A percentile compares a stretch with the other conserved stretches of the same genome.
These are phyloP conservation scores for Vaccinium vitisidaea DNA, from an alignment of 148 eudicot genomes.

Conservation along the genomic window DNA sequence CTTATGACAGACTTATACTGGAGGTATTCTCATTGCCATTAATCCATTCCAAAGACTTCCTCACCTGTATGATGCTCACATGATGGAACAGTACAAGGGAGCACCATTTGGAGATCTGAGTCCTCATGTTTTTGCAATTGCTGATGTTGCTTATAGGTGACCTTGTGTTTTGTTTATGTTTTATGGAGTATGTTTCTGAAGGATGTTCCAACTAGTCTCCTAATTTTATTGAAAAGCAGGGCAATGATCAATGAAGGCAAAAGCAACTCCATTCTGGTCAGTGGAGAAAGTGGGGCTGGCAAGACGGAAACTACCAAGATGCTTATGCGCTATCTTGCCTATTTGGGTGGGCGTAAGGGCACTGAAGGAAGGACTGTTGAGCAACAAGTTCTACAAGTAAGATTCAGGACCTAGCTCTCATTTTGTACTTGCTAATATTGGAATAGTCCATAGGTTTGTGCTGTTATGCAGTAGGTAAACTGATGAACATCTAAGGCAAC, in stretches of 20 bases:
- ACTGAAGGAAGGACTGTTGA: conserved; percentile 90
- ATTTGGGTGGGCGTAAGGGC: conserved; percentile 79
- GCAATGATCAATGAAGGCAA: conserved; percentile 79
- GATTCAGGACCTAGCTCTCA: conserved; percentile 15
- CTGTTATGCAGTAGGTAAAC: background rate
- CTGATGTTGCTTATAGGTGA: conserved; percentile 87
- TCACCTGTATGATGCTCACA: conserved; percentile 70
- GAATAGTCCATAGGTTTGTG: background rate
- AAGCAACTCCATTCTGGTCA: conserved; percentile 83
- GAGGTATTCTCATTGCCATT: conserved; percentile 87
- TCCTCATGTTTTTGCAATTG: conserved; percentile 92
- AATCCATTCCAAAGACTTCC: conserved; percentile 96
- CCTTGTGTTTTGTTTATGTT: conserved; percentile 12
- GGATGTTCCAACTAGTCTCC: conserved; percentile 2
- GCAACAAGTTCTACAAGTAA: conserved; percentile 90
- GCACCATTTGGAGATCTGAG: conserved; percentile 78
- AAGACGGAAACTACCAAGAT: conserved; percentile 93
- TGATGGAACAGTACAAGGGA: conserved; percentile 95
- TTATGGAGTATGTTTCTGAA: background rate
- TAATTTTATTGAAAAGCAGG: conserved; percentile 40
- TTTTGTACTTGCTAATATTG: background rate
- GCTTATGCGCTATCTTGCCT: conserved; percentile 94
- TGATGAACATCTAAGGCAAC: background rate
- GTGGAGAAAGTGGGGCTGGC: conserved; percentile 97
- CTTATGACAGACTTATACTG: conserved; percentile 86